Evolutionary conservation across 345 rosid species (phyloP).

Genomic region (Isatis tinctoria): DNA sequence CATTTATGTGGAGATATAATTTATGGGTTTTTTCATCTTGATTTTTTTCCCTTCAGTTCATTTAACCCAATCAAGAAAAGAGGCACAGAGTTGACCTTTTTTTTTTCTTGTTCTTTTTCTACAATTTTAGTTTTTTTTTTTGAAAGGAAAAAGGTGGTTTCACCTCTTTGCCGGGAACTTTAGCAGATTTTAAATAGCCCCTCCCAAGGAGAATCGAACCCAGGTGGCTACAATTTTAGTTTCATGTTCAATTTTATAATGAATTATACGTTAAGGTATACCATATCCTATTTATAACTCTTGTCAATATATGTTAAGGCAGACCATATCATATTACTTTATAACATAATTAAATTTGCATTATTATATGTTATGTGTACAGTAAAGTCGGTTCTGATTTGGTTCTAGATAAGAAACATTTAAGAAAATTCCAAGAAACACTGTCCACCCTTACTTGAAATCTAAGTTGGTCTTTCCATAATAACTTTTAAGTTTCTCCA

Average conservation of each 20-base stretch:
- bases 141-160: no score
- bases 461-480: constrained; percentile 21
- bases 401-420: constrained; percentile 19
- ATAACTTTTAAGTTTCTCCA: constrained; percentile 4
- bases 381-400: constrained; percentile 24
- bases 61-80: constrained; percentile 19
- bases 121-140: no score
- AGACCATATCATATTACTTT: constrained; percentile 20
- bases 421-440: constrained; percentile 29
- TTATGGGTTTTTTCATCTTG: constrained; percentile 17
- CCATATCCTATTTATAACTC: constrained; percentile 16
- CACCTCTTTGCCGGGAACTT: no score
- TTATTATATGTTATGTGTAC: not conserved
- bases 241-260: not conserved
- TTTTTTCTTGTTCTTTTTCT: no score
- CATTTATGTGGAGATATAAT: constrained; percentile 15
- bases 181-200: no score
- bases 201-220: no score
- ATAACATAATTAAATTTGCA: not conserved
- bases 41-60: constrained; percentile 7
- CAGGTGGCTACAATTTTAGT: no score
- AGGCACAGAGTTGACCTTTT: constrained; percentile 23
- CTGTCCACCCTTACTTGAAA: constrained; percentile 32
- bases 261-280: constrained; percentile 8
- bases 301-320: not conserved